These are phyloP conservation scores for Crucibulum cyathiforme DNA, from an alignment of 1,284 basidiomycete genomes.

Conservation along the genomic window DNA sequence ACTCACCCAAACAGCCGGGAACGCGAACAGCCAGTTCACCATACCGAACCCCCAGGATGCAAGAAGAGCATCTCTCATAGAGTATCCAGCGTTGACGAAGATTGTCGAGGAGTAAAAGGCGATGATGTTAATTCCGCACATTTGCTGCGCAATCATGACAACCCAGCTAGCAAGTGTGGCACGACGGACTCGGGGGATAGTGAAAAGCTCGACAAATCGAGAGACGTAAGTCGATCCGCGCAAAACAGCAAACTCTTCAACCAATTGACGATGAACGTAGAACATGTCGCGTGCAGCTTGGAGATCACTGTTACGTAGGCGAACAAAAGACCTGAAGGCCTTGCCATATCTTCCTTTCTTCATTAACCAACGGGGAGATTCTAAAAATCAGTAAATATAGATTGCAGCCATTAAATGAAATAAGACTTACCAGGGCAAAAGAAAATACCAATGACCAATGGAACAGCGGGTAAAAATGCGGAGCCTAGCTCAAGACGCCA, in stretches of 20 bases:
- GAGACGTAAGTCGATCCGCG: conserved; percentile 47
- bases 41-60: conserved; percentile 76
- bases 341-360: conserved; percentile 59
- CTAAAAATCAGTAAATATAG: conserved; percentile 23
- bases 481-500: conserved; percentile 61
- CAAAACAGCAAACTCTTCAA: conserved; percentile 54
- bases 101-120: conserved; percentile 73
- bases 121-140: conserved; percentile 57
- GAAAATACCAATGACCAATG: conserved; percentile 49
- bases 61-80: conserved; percentile 53
- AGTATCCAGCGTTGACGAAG: conserved; percentile 61
- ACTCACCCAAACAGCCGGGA: conserved; percentile 61
- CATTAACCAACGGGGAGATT: conserved; percentile 72
- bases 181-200: conserved; percentile 66
- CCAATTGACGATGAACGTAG: conserved; percentile 59
- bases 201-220: conserved; percentile 66
- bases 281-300: conserved; percentile 64
- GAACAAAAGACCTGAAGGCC: conserved; percentile 59
- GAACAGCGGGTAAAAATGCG: conserved; percentile 54
- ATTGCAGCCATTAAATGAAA: neutral
- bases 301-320: conserved; percentile 62
- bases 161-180: conserved; percentile 67
- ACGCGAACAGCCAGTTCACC: conserved; percentile 64
- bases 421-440: conserved; percentile 48
- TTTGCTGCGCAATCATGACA: conserved; percentile 70